Percentiles rank a stretch among this genome's conserved stretches.
These are phyloP conservation scores for Anthracocystis walkeri DNA, from an alignment of 1,284 basidiomycete species.

Conservation along the genomic window DNA sequence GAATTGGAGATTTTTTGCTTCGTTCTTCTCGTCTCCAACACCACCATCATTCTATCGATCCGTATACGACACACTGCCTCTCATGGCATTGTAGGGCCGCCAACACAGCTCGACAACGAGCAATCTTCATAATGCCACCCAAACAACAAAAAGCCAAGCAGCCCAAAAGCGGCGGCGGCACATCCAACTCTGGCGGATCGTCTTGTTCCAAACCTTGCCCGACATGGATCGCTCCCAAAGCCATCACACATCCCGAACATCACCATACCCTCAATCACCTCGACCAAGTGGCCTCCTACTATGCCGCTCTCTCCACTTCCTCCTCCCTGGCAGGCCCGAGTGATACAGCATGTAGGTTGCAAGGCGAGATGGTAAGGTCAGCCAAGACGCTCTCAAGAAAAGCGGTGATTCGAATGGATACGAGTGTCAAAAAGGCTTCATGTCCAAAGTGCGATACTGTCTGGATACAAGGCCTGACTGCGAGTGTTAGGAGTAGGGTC, in stretches of 20 bases:
- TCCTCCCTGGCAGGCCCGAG: background rate
- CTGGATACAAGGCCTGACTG: slow-evolving; percentile 31
- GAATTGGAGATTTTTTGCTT: slow-evolving; percentile 1
- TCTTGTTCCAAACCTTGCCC: background rate
- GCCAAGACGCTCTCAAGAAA: slow-evolving; percentile 32
- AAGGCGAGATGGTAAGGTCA: slow-evolving; percentile 24
- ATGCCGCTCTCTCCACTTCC: slow-evolving; percentile 19
- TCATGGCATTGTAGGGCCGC: background rate
- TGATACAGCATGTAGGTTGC: slow-evolving; percentile 16
- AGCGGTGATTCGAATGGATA: slow-evolving; percentile 45
- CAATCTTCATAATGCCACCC: slow-evolving; percentile 6
- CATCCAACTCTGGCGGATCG: background rate
- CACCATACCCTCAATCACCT: slow-evolving; percentile 51
- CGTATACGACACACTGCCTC: background rate
- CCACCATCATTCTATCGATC: background rate
- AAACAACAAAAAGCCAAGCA: slow-evolving; percentile 27
- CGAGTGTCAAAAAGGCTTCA: slow-evolving; percentile 18
- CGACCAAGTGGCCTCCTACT: slow-evolving; percentile 38
- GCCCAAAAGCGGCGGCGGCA: background rate
- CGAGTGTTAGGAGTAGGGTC: slow-evolving; percentile 14
- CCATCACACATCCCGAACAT: slow-evolving; percentile 42
- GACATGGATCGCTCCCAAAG: slow-evolving; percentile 30
- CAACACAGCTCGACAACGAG: background rate
- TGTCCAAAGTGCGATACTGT: slow-evolving; percentile 29
- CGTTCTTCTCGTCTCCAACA: background rate